Evolutionary conservation across 768 basidiomycete genomes (phyloP), one percentile per base, ranked within the genome.

Genomic region (Russula emetica): DNA sequence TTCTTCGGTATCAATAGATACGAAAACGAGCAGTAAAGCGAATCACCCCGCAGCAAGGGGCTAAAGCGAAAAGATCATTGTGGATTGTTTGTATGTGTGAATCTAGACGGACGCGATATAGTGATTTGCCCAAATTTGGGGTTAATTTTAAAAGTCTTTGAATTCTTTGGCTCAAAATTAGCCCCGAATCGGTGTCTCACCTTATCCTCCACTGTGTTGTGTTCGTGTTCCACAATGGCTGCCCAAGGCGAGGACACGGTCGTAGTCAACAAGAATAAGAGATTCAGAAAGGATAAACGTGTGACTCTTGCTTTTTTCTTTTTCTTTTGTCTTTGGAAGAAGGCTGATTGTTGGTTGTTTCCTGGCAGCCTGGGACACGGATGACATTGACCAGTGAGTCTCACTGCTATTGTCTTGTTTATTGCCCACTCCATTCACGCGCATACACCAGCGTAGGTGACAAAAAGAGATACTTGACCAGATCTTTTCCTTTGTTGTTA

Each of bases 301-400:
- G 71, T 72, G 92, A 76, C 10, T 63, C 40, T 47, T 47, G 20
- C 47, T 54, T 50, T n/a, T 49, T 20, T 16, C 32, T 30, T 60
- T 10, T 54, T 32, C 1, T 56, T n/a, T 55, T 73, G 66, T 55
- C 61, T 36, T 64, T 58, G 70, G 58, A 69, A 34, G 60, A 68
- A 51, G 45, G 42, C 60, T 62, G 20, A 67, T 18, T n/a, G 22
- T 28, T n/a, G n/a, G n/a, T n/a, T 50, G 2, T 34, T 36, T 13
- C 1, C 32, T 34, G 38, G 52, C 66, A 98, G 96, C 95, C 72
- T 98, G 96, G 96, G 96, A 98, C 72, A 98, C 95, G 50, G 95
- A 98, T 74, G 96, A 97, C 70, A 94, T 98, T 76, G 92, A 98
- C 81, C 95, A 97, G 94, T 96, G 74, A 86, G 94, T 74, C 30